Evolutionary conservation across 805 yeast genomes (phyloP).

Genomic region (Scheffersomyces spartinae): DNA sequence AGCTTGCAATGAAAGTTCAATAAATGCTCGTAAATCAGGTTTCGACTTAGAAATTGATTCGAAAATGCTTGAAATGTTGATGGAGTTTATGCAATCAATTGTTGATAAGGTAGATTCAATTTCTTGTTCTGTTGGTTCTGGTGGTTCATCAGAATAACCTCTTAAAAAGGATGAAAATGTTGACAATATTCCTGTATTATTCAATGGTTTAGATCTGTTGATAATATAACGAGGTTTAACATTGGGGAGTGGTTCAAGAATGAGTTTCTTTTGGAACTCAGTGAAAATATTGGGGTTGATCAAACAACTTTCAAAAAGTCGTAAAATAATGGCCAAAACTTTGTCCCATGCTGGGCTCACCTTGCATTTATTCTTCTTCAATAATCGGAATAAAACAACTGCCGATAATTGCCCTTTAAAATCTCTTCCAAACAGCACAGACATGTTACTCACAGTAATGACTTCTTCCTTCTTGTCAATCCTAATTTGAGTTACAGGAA

Average conservation of each 20-base stretch:
- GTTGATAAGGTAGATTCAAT: conserved; percentile 78
- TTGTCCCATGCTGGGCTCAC: conserved; percentile 47
- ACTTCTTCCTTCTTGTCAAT: conserved; percentile 44
- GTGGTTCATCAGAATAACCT: conserved; percentile 73
- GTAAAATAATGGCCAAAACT: conserved; percentile 47
- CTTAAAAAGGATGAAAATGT: conserved; percentile 88
- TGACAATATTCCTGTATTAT: conserved; percentile 71
- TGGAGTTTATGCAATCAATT: conserved; percentile 68
- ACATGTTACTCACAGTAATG: conserved; percentile 67
- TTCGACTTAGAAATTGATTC: conserved; percentile 33
- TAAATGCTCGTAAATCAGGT: conserved; percentile 13
- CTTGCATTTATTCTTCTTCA: conserved; percentile 43
- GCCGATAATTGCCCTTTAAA: conserved; percentile 86
- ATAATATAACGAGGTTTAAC: conserved; percentile 60
- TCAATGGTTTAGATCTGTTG: conserved; percentile 50
- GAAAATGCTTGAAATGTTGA: conserved; percentile 48
- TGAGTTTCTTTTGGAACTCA: conserved; percentile 48
- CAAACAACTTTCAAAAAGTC: conserved; percentile 62
- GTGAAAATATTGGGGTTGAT: conserved; percentile 49
- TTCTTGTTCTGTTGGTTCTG: conserved; percentile 90
- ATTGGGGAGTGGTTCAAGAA: conserved; percentile 41
- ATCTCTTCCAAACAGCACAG: conserved; percentile 80
- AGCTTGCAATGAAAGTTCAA: conserved; percentile 13
- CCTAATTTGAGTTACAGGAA: conserved; percentile 34
- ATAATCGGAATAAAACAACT: conserved; percentile 71